These are phyloP conservation scores for Porphyra umbilicalis DNA, from an alignment of 31 red algal genomes.

Conservation along the genomic window DNA sequence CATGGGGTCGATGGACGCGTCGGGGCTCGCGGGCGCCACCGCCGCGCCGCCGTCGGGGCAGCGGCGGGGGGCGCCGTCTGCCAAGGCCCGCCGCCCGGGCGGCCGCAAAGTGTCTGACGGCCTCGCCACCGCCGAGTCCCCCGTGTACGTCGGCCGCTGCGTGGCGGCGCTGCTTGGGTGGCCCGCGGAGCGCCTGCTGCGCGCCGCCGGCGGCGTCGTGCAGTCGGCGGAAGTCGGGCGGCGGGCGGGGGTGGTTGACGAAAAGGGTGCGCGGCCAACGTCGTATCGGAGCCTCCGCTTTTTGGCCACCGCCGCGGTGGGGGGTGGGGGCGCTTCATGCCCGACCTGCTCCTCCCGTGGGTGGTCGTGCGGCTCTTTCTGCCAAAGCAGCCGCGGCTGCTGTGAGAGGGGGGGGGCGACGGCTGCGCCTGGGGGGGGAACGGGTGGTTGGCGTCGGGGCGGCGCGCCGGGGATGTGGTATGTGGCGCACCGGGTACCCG, in stretches of 20 bases:
- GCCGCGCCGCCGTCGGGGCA: background rate
- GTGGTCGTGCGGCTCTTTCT: background rate
- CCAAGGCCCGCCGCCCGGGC: no score
- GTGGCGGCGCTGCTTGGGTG: background rate
- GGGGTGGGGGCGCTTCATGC: background rate
- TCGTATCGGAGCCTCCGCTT: background rate
- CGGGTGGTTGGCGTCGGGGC: background rate
- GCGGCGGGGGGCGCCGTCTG: no score
- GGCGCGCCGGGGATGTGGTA: no score
- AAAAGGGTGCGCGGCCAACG: background rate
- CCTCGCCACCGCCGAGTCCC: background rate
- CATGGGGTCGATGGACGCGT: background rate
- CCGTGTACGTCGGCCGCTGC: background rate
- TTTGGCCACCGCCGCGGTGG: background rate
- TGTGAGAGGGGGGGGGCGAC: background rate
- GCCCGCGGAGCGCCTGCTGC: background rate
- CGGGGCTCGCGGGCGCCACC: background rate
- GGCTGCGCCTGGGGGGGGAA: background rate
- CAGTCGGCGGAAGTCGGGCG: background rate
- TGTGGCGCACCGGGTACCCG: no score
- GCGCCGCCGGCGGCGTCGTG: background rate
- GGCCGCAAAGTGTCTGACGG: background rate
- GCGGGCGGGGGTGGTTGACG: background rate
- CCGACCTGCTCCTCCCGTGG: background rate
- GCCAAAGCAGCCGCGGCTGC: background rate